Conservation (phyloP, 495 filamentous ascomycete species). For the Hypomontagnella monticulosa region DNA sequence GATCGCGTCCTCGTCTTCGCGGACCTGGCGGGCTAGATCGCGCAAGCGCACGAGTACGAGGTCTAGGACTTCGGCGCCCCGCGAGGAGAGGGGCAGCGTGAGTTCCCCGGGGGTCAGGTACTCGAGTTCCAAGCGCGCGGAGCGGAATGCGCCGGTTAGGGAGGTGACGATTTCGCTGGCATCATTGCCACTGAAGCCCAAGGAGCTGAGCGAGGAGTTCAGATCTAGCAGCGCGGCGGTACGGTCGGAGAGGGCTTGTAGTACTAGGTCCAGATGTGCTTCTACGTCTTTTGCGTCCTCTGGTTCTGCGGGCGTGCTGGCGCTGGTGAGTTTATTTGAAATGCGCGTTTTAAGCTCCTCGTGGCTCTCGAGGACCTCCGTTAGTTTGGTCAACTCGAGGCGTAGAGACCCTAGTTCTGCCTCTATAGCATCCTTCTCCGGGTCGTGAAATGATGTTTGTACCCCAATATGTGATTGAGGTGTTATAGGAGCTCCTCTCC, state of each 20-base stretch:
- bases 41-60: slow-evolving; percentile 55
- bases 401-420: slow-evolving; percentile 52
- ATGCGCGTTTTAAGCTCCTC: slow-evolving; percentile 46
- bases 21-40: slow-evolving; percentile 56
- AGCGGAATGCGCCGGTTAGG: slow-evolving; percentile 65
- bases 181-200: slow-evolving; percentile 65
- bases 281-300: slow-evolving; percentile 43
- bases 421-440: slow-evolving; percentile 54
- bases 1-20: slow-evolving; percentile 63
- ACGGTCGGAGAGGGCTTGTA: slow-evolving; percentile 52
- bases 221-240: slow-evolving; percentile 50
- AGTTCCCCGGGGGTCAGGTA: slow-evolving; percentile 72
- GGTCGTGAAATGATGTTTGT: slow-evolving; percentile 53
- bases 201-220: slow-evolving; percentile 50
- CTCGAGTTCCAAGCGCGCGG: slow-evolving; percentile 74
- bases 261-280: slow-evolving; percentile 44
- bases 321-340: slow-evolving; percentile 43
- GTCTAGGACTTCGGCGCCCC: slow-evolving; percentile 58
- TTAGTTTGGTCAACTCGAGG: slow-evolving; percentile 52
- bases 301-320: background rate
- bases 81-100: slow-evolving; percentile 54
- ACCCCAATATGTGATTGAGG: slow-evolving; percentile 51
- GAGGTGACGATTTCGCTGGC: slow-evolving; percentile 61
- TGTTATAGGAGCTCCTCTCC: slow-evolving; percentile 45
- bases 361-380: slow-evolving; percentile 51